Conservation (phyloP, 2,329 filamentous ascomycete species). For the Leptographium wingfieldii region DNA sequence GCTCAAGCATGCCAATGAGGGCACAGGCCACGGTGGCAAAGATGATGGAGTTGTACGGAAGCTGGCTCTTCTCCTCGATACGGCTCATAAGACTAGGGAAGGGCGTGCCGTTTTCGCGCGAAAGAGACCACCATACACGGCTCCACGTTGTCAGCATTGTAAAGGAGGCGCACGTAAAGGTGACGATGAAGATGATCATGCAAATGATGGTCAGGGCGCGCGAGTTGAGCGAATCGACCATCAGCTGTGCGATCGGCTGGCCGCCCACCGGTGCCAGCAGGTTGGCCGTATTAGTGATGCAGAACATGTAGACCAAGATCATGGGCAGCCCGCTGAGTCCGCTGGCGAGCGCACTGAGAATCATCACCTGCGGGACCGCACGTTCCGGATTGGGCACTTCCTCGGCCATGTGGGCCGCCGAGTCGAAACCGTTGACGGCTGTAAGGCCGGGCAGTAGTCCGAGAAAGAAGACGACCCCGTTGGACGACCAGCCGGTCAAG, state of each 20-base stretch:
- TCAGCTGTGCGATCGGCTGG: conserved; percentile 1
- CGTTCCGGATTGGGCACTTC: neutral
- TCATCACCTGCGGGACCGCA: conserved; percentile 2
- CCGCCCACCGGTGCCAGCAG: neutral
- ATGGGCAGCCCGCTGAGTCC: neutral
- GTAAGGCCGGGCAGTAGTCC: neutral
- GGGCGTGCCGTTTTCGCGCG: neutral
- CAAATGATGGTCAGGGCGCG: neutral
- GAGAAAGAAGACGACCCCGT: conserved; percentile 3
- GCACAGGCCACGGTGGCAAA: neutral
- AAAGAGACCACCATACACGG: conserved; percentile 4
- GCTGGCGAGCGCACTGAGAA: neutral
- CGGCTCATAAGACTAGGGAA: neutral
- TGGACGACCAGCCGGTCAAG: conserved; percentile 2
- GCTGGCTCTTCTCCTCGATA: neutral
- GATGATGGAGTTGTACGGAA: neutral
- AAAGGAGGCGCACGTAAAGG: neutral
- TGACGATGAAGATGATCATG: neutral
- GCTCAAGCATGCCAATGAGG: neutral
- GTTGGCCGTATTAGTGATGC: conserved; percentile 3
- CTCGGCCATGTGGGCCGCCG: conserved; percentile 1
- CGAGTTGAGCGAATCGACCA: conserved; percentile 1
- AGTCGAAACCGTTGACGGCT: neutral
- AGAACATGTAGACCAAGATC: conserved; percentile 5
- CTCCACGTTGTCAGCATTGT: neutral